Evolutionary conservation across 805 yeast species (phyloP).

Genomic region (Candida verbasci): DNA sequence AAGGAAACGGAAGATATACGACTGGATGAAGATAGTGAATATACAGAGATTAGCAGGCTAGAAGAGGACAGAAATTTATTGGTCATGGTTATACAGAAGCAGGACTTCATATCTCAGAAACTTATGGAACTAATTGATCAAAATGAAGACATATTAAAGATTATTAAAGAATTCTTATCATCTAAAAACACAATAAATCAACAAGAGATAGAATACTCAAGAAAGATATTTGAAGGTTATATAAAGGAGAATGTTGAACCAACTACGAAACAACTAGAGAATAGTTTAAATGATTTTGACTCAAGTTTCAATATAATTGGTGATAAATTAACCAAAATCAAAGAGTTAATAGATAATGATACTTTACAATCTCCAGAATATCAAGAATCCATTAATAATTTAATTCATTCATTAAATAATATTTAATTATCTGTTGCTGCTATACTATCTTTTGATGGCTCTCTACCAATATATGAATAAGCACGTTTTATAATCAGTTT

Average conservation of each 20-base stretch:
- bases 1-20: background rate
- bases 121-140: conserved; percentile 29
- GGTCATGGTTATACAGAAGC: conserved; percentile 37
- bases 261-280: conserved; percentile 11
- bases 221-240: conserved; percentile 12
- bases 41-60: conserved; percentile 15
- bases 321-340: conserved; percentile 4
- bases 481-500: conserved; percentile 32
- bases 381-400: conserved; percentile 12
- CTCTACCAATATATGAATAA: conserved; percentile 27
- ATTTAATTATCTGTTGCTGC: conserved; percentile 10
- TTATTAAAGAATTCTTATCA: conserved; percentile 27
- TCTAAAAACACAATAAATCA: conserved; percentile 16
- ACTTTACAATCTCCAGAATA: conserved; percentile 13
- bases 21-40: conserved; percentile 4
- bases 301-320: conserved; percentile 7
- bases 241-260: conserved; percentile 11
- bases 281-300: conserved; percentile 11
- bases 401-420: conserved; percentile 15
- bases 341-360: background rate
- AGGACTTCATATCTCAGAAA: conserved; percentile 28
- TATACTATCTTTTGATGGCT: conserved; percentile 14
- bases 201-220: conserved; percentile 12
- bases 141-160: conserved; percentile 28
- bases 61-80: conserved; percentile 26